Percentiles rank a stretch among this genome's conserved stretches.
phyloP scores from a whole-genome alignment of 148 eudicot species.

The Tetragonia tetragonoides region DNA sequence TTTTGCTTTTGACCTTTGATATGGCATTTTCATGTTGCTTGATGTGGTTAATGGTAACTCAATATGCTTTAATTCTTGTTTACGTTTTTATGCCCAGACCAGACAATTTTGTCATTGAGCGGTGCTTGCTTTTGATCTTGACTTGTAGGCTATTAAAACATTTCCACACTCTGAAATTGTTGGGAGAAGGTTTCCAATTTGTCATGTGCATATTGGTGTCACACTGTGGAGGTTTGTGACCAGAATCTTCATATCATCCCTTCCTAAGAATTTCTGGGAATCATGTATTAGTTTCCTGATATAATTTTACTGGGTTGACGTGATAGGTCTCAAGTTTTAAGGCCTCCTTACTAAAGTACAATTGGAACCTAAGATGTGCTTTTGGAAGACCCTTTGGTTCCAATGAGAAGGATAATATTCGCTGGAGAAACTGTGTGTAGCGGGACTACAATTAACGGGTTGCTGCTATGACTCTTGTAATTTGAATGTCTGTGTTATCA shows the following conservation, averaged over 20 bases:
- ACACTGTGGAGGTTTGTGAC: conserved; percentile 56
- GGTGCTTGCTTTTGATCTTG: conserved; percentile 6
- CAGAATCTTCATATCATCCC: not conserved
- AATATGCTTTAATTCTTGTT: too few relatives aligned
- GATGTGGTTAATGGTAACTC: too few relatives aligned
- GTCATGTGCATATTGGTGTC: conserved; percentile 63
- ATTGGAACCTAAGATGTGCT: conserved; percentile 26
- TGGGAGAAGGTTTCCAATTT: conserved; percentile 79
- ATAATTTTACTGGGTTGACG: conserved; percentile 14
- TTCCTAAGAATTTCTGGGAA: not conserved
- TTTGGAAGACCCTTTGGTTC: conserved; percentile 37
- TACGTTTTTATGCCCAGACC: too few relatives aligned
- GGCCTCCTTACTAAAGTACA: conserved; percentile 39
- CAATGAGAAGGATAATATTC: conserved; percentile 59
- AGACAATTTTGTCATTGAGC: not conserved
- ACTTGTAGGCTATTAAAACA: conserved; percentile 45
- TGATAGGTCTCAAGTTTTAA: conserved; percentile 83
- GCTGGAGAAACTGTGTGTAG: conserved; percentile 80
- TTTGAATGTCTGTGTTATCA: conserved; percentile 26
- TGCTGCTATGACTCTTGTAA: conserved; percentile 38
- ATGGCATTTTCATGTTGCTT: too few relatives aligned
- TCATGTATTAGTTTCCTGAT: not conserved
- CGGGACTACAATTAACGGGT: conserved; percentile 97
- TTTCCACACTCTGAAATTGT: conserved; percentile 50
- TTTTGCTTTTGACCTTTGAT: too few relatives aligned